A percentile compares a stretch with the other conserved stretches of the same genome.
phyloP scores from a whole-genome alignment of 2,329 filamentous ascomycete genomes.

The Pestalotiopsis fici region DNA sequence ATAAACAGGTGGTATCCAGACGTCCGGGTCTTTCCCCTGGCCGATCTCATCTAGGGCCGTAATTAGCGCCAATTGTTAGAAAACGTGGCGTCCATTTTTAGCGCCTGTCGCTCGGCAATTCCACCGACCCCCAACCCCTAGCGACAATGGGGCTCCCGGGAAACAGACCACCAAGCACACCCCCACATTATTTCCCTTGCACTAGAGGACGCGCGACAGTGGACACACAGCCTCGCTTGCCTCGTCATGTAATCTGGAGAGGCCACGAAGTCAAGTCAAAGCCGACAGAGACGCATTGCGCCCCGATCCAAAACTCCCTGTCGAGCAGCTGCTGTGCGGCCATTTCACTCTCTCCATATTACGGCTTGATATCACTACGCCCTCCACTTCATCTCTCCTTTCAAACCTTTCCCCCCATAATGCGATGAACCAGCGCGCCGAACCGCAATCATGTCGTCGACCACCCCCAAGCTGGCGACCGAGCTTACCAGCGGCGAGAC shows the following conservation, averaged over 20 bases:
- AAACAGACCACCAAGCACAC: too few relatives aligned
- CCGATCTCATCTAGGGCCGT: not conserved
- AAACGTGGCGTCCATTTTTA: not conserved
- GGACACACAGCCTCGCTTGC: not conserved
- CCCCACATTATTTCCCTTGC: not conserved
- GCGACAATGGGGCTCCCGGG: not conserved
- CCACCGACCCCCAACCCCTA: not conserved
- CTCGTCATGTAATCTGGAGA: not conserved
- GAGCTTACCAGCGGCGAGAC: slow-evolving; percentile 54
- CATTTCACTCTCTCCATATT: not conserved
- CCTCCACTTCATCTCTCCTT: not conserved
- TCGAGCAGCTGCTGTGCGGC: not conserved
- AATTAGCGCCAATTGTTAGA: not conserved
- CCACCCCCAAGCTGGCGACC: slow-evolving; percentile 24
- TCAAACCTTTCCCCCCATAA: not conserved
- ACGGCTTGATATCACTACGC: not conserved
- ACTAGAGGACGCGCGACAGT: not conserved
- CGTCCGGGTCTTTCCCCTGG: not conserved
- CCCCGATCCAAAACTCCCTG: not conserved
- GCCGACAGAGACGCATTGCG: not conserved
- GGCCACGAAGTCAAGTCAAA: not conserved
- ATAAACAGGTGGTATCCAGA: not conserved
- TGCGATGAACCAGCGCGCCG: not conserved
- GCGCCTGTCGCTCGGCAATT: not conserved
- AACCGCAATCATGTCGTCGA: slow-evolving; percentile 6